These are phyloP conservation scores for Aspergillus hortae DNA, from an alignment of 2,329 filamentous ascomycete genomes.

Conservation along the genomic window DNA sequence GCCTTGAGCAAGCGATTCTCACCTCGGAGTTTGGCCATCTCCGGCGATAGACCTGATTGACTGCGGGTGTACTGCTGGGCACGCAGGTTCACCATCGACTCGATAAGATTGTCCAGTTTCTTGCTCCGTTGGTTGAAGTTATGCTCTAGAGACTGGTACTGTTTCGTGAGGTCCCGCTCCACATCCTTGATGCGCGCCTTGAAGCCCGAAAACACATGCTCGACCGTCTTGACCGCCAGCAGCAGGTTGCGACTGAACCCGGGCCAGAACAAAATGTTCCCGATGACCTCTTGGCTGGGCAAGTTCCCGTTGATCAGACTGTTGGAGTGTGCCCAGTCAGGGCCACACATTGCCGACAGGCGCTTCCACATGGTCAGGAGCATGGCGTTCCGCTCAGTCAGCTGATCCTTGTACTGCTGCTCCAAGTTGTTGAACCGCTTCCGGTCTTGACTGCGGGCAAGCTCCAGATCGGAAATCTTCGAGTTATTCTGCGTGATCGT, in stretches of 20 bases:
- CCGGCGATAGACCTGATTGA: constrained; percentile 42
- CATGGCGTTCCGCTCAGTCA: constrained; percentile 83
- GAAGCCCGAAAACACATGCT: constrained; percentile 73
- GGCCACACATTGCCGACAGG: constrained; percentile 78
- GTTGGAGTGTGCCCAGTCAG: constrained; percentile 88
- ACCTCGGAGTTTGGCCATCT: constrained; percentile 56
- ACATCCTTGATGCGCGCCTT: constrained; percentile 74
- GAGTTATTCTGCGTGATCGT: constrained; percentile 82
- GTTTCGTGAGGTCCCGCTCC: constrained; percentile 86
- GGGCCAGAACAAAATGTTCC: constrained; percentile 69
- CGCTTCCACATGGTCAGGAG: constrained; percentile 87
- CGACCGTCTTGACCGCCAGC: constrained; percentile 80
- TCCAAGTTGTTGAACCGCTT: constrained; percentile 74
- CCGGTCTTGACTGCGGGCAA: constrained; percentile 71
- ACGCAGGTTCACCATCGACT: constrained; percentile 64
- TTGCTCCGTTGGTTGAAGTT: constrained; percentile 76
- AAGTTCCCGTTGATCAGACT: constrained; percentile 83
- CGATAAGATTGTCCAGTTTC: constrained; percentile 83
- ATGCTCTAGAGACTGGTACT: constrained; percentile 82
- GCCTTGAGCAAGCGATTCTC: constrained; percentile 60
- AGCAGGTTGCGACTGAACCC: constrained; percentile 89
- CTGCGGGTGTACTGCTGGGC: constrained; percentile 28
- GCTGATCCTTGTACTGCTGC: constrained; percentile 76
- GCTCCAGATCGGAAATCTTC: constrained; percentile 81
- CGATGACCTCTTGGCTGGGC: constrained; percentile 80